These are phyloP conservation scores for Alternaria conjuncta DNA, from an alignment of 2,329 filamentous ascomycete species.

Conservation along the genomic window DNA sequence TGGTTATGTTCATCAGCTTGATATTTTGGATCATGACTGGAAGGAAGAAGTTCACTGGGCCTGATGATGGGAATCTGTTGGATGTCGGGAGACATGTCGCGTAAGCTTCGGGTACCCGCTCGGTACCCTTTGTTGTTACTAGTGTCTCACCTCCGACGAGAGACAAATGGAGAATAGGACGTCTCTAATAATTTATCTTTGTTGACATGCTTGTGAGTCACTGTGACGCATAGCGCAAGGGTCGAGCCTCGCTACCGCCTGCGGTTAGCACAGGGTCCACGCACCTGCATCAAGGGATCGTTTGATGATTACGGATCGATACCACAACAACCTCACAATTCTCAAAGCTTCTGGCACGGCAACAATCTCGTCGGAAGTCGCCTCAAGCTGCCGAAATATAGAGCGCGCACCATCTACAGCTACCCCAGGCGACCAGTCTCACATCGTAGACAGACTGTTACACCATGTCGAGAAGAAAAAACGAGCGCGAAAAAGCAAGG, in stretches of 20 bases:
- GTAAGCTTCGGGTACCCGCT: not conserved
- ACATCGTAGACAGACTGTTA: not conserved
- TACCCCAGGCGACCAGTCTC: not conserved
- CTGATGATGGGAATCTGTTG: slow-evolving; percentile 40
- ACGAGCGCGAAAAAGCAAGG: not conserved
- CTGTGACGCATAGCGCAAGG: not conserved
- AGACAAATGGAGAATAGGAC: not conserved
- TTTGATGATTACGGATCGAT: not conserved
- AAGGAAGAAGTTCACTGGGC: slow-evolving; percentile 58
- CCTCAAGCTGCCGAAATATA: not conserved
- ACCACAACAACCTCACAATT: not conserved
- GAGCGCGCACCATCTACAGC: not conserved
- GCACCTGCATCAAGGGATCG: not conserved
- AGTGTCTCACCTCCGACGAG: too few species aligned
- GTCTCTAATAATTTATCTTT: not conserved
- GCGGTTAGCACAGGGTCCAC: not conserved
- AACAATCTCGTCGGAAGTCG: not conserved
- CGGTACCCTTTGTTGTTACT: not conserved
- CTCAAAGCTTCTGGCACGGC: not conserved
- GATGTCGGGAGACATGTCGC: not conserved
- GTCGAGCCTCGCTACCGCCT: not conserved
- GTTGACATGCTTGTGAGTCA: not conserved
- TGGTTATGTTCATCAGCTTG: slow-evolving; percentile 59
- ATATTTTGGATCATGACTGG: slow-evolving; percentile 62
- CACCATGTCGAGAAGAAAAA: not conserved